phyloP scores from a whole-genome alignment of 345 rosid species.

The Citrus inodora region DNA sequence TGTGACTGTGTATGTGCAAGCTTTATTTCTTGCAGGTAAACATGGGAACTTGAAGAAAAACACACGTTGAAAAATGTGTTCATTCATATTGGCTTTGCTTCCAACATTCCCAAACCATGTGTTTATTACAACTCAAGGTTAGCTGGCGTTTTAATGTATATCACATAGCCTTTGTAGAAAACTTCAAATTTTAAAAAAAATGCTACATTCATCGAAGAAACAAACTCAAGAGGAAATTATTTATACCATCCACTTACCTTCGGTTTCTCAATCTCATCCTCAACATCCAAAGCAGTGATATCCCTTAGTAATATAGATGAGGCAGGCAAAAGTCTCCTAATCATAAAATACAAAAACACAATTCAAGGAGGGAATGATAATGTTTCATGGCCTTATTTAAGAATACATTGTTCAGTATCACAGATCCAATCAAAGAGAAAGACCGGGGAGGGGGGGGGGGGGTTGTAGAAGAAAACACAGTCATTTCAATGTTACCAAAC shows the following conservation, averaged over 20 bases:
- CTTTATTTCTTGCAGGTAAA: neutral
- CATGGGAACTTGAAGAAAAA: neutral
- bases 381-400: neutral
- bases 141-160: neutral
- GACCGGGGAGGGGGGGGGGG: too few species aligned
- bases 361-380: neutral
- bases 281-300: slow-evolving; percentile 43
- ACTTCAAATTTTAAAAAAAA: neutral
- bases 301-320: slow-evolving; percentile 66
- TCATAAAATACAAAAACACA: neutral
- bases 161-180: neutral
- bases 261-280: slow-evolving; percentile 60
- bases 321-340: slow-evolving; percentile 82
- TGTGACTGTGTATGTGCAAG: neutral
- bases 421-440: neutral
- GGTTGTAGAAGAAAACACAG: neutral
- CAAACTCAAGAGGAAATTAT: neutral
- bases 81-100: neutral
- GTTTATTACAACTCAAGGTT: neutral
- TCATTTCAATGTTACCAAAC: neutral
- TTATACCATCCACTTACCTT: slow-evolving; percentile 40
- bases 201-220: neutral
- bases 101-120: neutral
- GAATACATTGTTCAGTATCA: neutral
- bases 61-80: neutral